These are phyloP conservation scores for Claviceps sp. DNA, from an alignment of 2,329 filamentous ascomycete genomes.

Conservation along the genomic window DNA sequence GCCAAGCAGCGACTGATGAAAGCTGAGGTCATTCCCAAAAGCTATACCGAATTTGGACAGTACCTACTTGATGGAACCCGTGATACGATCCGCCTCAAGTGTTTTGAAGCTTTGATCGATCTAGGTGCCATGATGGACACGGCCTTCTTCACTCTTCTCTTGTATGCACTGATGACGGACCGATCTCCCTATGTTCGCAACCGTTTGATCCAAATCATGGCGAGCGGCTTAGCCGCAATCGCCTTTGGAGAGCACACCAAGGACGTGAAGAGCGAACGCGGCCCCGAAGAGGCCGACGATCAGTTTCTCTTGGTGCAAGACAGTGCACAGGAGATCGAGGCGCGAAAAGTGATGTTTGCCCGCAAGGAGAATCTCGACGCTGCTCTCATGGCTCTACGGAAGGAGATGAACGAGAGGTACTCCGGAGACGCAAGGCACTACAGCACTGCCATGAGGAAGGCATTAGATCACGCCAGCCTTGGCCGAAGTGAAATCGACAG, in stretches of 20 bases:
- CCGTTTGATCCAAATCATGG: slow-evolving; percentile 45
- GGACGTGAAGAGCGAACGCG: slow-evolving; percentile 25
- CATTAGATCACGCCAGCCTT: slow-evolving; percentile 25
- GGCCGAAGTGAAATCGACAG: slow-evolving; percentile 28
- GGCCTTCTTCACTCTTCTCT: slow-evolving; percentile 40
- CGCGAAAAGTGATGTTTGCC: slow-evolving; percentile 47
- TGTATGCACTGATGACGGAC: slow-evolving; percentile 47
- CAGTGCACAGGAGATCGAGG: slow-evolving; percentile 38
- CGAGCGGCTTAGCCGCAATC: slow-evolving; percentile 45
- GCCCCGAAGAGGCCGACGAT: slow-evolving; percentile 22
- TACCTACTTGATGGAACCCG: slow-evolving; percentile 52
- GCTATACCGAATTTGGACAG: slow-evolving; percentile 43
- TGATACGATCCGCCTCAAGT: slow-evolving; percentile 51
- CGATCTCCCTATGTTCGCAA: slow-evolving; percentile 49
- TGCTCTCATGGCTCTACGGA: slow-evolving; percentile 32
- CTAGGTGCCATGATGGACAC: slow-evolving; percentile 46
- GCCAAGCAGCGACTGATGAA: slow-evolving; percentile 52
- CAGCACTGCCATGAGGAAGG: slow-evolving; percentile 29
- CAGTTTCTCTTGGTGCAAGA: slow-evolving; percentile 28
- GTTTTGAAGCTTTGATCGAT: slow-evolving; percentile 49
- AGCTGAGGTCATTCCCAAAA: slow-evolving; percentile 42
- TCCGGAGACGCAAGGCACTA: slow-evolving; percentile 24
- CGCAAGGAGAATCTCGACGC: slow-evolving; percentile 49
- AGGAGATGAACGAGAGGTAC: slow-evolving; percentile 31
- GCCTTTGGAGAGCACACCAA: slow-evolving; percentile 48